Percentiles rank a stretch among this genome's conserved stretches.
phyloP scores from a whole-genome alignment of 192 early-diverging fungal genomes.

The Entomortierella chlamydospora region DNA sequence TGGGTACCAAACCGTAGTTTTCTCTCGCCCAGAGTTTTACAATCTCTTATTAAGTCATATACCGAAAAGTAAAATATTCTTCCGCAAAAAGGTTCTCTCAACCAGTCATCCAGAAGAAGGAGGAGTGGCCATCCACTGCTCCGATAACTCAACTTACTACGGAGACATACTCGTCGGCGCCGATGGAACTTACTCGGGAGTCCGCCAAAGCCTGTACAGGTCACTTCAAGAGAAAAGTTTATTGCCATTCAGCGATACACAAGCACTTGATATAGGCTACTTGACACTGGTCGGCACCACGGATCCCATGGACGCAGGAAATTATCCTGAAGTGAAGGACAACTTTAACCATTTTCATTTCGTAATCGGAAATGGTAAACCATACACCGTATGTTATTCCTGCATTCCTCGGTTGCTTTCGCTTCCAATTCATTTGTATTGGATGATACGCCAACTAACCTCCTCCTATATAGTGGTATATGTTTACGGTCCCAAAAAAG shows the following conservation, averaged over 20 bases:
- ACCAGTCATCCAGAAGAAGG: slow-evolving; percentile 11
- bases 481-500: slow-evolving; percentile 28
- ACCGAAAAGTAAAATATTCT: slow-evolving; percentile 1
- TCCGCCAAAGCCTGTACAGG: slow-evolving; percentile 20
- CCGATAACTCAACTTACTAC: slow-evolving; percentile 22
- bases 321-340: slow-evolving; percentile 17
- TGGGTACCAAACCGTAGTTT: too few species aligned
- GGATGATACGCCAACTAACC: background rate
- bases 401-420: background rate
- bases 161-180: slow-evolving; percentile 33
- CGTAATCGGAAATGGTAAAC: slow-evolving; percentile 22
- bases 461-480: slow-evolving; percentile 21
- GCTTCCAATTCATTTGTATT: background rate
- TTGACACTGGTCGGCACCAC: slow-evolving; percentile 36
- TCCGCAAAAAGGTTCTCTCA: slow-evolving; percentile 16
- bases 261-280: slow-evolving; percentile 14
- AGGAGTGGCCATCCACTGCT: slow-evolving; percentile 11
- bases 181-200: slow-evolving; percentile 21
- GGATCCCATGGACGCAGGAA: slow-evolving; percentile 8
- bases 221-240: background rate
- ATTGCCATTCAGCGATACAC: slow-evolving; percentile 4
- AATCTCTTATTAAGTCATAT: slow-evolving; percentile 19
- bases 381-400: slow-evolving; percentile 14
- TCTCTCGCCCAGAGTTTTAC: slow-evolving; percentile 30
- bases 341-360: slow-evolving; percentile 9